Evolutionary conservation across 2,329 filamentous ascomycete species (phyloP).

Genomic region (Colletotrichum sp.): DNA sequence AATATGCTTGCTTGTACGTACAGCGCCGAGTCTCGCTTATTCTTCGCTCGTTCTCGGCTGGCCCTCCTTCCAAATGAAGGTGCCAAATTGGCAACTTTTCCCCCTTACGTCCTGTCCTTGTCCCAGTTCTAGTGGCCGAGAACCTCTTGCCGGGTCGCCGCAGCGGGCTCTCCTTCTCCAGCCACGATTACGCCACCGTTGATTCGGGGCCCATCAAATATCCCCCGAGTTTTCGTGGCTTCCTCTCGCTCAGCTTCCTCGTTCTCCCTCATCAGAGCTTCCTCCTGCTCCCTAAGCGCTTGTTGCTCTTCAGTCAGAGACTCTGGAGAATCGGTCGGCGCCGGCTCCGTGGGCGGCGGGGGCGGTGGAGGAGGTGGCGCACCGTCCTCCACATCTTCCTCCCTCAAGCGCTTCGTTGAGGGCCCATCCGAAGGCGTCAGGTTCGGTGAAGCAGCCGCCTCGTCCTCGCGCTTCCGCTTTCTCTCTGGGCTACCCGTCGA

Average conservation of each 20-base stretch:
- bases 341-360: conserved; percentile 39
- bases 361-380: conserved; percentile 54
- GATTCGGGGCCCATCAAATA: neutral
- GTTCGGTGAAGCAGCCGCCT: conserved; percentile 44
- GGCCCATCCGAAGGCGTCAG: conserved; percentile 61
- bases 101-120: neutral
- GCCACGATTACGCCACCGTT: conserved; percentile 5
- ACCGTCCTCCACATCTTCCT: conserved; percentile 42
- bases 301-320: conserved; percentile 46
- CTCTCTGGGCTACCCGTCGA: conserved; percentile 55
- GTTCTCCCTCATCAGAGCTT: conserved; percentile 55
- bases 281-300: conserved; percentile 54
- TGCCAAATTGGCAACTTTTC: neutral
- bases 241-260: conserved; percentile 55
- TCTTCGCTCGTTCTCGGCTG: neutral
- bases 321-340: conserved; percentile 31
- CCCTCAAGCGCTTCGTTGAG: conserved; percentile 57
- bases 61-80: neutral
- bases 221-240: conserved; percentile 1
- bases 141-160: conserved; percentile 17
- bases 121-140: conserved; percentile 18
- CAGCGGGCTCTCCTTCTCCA: neutral
- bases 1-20: conserved; percentile 19
- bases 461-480: conserved; percentile 69
- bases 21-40: conserved; percentile 6